Evolutionary conservation across 768 basidiomycete species (phyloP), one percentile per base, ranked within the genome.

Genomic region (Mycena galericulata): DNA sequence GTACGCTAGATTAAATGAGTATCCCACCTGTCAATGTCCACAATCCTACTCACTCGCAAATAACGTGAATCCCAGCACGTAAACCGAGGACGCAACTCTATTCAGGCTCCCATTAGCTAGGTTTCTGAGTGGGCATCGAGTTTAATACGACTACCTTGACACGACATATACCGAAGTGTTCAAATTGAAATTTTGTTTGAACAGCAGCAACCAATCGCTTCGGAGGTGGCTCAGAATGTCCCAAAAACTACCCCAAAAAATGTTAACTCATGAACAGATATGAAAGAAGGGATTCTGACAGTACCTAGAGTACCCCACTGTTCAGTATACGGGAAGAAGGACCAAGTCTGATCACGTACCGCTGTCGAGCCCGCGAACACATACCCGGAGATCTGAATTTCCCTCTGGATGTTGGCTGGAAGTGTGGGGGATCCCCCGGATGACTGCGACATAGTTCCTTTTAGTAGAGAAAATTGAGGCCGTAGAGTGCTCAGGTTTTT

Each of bases 201-300:
- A 70, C 1, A 80, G 46, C 24, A 79, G 60, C 49, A 58, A 70
- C 27, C 70, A 76, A 43, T 79, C 77, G 14, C 53, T 62, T 15
- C 59, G 40, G 12, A 78, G 15, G 60, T 78, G 75, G 36, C 62
- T 62, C n/a, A 78, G 36, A 24, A 79, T 69, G 47, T 80, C 79
- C 79, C 78, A 80, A 9, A 76, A n/a, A n/a, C n/a, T n/a, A n/a
- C n/a, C n/a, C n/a, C n/a, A n/a, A n/a, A n/a, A n/a, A n/a, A n/a
- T n/a, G n/a, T n/a, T n/a, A n/a, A n/a, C n/a, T n/a, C n/a, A n/a
- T n/a, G n/a, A n/a, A n/a, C n/a, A n/a, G n/a, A n/a, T n/a, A n/a
- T n/a, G n/a, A n/a, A n/a, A n/a, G n/a, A n/a, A n/a, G n/a, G n/a
- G n/a, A n/a, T n/a, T n/a, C n/a, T n/a, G n/a, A 54, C n/a, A 76